Base-by-base conservation (phyloP, 495 filamentous ascomycete species). In the Bombardia bombarda region DNA sequence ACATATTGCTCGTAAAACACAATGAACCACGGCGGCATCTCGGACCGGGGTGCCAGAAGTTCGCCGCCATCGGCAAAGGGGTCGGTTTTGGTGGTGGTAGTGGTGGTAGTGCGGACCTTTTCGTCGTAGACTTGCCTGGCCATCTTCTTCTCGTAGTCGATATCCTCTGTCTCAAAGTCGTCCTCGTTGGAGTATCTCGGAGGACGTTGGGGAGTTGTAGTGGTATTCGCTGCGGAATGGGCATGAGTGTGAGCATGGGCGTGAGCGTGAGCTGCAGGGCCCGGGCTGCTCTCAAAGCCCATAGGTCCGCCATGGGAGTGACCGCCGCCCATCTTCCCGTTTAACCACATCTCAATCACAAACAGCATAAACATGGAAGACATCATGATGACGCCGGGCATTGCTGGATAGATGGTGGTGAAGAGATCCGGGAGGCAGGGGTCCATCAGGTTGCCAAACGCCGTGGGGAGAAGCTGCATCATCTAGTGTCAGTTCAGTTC, bases 331-430 rank as follows among this genome's bases (percentile, higher is more conserved):
- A 58, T 67, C 55, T 72, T 72, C 41, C 40, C 52, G 53, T 70
- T 72, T 52, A 72, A 62, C 58, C 65, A 75, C 68, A 77, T 71
- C 58, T 79, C 75, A 32, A 79, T 56, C 14, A 71, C 49, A 50
- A 78, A 77, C n/a, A 79, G 65, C 21, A 51, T 47, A 43, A 79
- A 79, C 43, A 79, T 69, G 21, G 75, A 65, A 0, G 38, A 59
- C 76, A 80, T 78, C 61, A 73, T 74, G 53, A 80, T 76, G 41
- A 74, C 72, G 42, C 76, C 76, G 4, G 76, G 73, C 42, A 79
- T 68, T 13, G 76, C 67, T n/a, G 76, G 75, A 49, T 80, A 80
- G 22, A 70, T 47, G 1, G 65, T 61, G 23, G 62, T 73, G 51
- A 77, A 77, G 30, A 80, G 55, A 47, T 70, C 67, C 1, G 76